phyloP scores from a whole-genome alignment of 805 yeast genomes.

The Ogataea corticis region DNA sequence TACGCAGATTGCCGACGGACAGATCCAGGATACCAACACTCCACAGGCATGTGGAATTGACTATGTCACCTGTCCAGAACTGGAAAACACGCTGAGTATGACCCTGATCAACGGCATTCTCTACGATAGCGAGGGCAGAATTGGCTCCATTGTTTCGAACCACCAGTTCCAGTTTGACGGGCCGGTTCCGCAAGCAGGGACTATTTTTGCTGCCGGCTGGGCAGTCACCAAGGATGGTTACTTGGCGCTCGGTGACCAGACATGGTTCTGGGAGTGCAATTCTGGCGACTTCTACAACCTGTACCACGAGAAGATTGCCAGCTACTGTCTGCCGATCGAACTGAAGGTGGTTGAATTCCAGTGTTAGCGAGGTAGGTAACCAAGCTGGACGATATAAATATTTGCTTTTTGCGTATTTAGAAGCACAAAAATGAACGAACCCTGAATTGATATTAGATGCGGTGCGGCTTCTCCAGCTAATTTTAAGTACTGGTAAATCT shows the following conservation, averaged over 20 bases:
- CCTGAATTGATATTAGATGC: too few relatives aligned
- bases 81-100: conserved; percentile 1
- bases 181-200: conserved; percentile 3
- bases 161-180: conserved; percentile 5
- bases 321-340: conserved; percentile 2
- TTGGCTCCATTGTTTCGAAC: conserved; percentile 4
- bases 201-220: conserved; percentile 4
- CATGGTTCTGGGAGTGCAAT: neutral
- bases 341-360: conserved; percentile 4
- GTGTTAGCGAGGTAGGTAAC: neutral
- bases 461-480: too few relatives aligned
- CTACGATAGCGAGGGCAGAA: conserved; percentile 2
- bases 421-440: too few relatives aligned
- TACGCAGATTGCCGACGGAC: conserved; percentile 1
- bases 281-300: conserved; percentile 3
- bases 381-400: too few relatives aligned
- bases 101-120: neutral
- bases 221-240: conserved; percentile 3
- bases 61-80: conserved; percentile 3
- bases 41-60: neutral
- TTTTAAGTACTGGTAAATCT: too few relatives aligned
- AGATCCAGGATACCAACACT: conserved; percentile 1
- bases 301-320: neutral
- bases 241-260: conserved; percentile 1
- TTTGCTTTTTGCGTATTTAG: too few relatives aligned